These are phyloP conservation scores for Aspergillus sp. DNA, from an alignment of 2,329 filamentous ascomycete genomes.

Conservation along the genomic window DNA sequence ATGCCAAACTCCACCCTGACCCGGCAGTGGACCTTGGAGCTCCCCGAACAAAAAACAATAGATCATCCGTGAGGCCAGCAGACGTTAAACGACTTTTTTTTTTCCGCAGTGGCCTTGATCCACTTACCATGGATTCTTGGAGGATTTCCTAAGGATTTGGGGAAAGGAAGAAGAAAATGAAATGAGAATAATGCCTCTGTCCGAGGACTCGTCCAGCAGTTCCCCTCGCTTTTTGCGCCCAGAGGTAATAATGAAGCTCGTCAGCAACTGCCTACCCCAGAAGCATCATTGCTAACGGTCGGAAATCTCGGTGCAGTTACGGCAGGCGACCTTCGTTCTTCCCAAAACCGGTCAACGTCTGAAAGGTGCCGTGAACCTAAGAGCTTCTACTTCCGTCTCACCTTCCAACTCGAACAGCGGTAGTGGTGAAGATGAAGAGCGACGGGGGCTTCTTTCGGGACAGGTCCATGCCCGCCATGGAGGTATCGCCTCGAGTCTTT, in stretches of 20 bases:
- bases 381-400: slow-evolving; percentile 43
- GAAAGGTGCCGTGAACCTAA: slow-evolving; percentile 73
- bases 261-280: neutral
- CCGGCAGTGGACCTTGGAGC: too few species aligned
- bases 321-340: slow-evolving; percentile 81
- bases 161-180: slow-evolving; percentile 11
- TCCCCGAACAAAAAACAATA: too few species aligned
- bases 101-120: too few species aligned
- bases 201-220: slow-evolving; percentile 23
- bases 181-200: slow-evolving; percentile 21
- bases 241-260: slow-evolving; percentile 17
- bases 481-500: slow-evolving; percentile 12
- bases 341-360: slow-evolving; percentile 81
- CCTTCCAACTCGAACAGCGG: slow-evolving; percentile 21
- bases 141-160: too few species aligned
- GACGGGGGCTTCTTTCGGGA: slow-evolving; percentile 27
- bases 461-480: slow-evolving; percentile 13
- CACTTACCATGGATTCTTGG: too few species aligned
- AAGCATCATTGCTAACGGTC: slow-evolving; percentile 4
- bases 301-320: slow-evolving; percentile 50
- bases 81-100: too few species aligned
- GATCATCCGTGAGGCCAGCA: too few species aligned
- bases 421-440: slow-evolving; percentile 30
- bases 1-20: too few species aligned
- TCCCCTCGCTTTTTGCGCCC: slow-evolving; percentile 28